Evolutionary conservation across 805 yeast genomes (phyloP).

Genomic region (Ogataea angusta): DNA sequence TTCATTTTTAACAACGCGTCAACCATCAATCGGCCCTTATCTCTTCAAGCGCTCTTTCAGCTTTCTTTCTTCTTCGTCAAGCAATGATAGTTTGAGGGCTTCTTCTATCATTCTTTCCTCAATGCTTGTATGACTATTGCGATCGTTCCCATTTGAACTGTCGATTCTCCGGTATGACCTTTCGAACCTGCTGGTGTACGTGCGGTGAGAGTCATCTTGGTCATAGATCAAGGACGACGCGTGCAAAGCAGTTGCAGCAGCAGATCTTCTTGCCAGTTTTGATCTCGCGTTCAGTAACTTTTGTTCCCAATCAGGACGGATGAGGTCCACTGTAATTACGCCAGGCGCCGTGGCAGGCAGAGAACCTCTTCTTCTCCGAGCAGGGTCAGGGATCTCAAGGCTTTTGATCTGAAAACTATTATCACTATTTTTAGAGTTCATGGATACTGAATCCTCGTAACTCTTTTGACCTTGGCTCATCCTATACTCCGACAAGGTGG

Average conservation of each 20-base stretch:
- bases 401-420: neutral
- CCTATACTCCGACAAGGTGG: constrained; percentile 8
- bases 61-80: constrained; percentile 63
- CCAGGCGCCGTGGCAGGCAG: constrained; percentile 63
- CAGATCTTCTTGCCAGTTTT: constrained; percentile 79
- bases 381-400: neutral
- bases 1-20: too few species aligned
- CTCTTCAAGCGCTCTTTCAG: constrained; percentile 25
- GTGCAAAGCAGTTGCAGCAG: constrained; percentile 92
- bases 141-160: constrained; percentile 49
- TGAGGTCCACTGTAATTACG: constrained; percentile 75
- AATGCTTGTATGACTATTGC: constrained; percentile 37
- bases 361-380: constrained; percentile 45
- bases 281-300: constrained; percentile 69
- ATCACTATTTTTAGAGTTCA: neutral
- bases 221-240: constrained; percentile 71
- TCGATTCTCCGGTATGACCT: constrained; percentile 9
- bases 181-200: neutral
- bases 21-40: neutral
- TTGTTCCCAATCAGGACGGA: constrained; percentile 91
- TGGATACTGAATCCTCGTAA: constrained; percentile 2
- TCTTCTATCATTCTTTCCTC: constrained; percentile 83
- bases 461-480: neutral
- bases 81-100: constrained; percentile 70
- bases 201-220: neutral